A percentile compares a stretch with the other conserved stretches of the same genome.
phyloP scores from a whole-genome alignment of 352 stramenopile species.

The Pythium monospermum region DNA sequence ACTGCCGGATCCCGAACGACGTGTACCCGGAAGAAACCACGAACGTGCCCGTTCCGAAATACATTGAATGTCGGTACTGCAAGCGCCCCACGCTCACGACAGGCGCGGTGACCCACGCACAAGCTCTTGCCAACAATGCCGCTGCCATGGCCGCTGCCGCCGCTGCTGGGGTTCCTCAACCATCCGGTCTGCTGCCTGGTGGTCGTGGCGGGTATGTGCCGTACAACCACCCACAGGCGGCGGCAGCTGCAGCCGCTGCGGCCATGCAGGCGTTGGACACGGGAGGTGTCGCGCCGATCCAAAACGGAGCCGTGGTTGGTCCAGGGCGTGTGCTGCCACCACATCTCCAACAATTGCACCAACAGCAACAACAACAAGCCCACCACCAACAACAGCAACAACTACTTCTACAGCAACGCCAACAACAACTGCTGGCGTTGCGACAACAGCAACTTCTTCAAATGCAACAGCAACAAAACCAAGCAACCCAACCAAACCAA shows the following conservation, averaged over 20 bases:
- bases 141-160: neutral
- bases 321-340: constrained; percentile 17
- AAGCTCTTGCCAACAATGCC: neutral
- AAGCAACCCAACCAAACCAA: neutral
- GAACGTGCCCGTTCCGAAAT: constrained; percentile 46
- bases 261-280: neutral
- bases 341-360: constrained; percentile 20
- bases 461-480: neutral
- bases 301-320: neutral
- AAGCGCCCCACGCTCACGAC: constrained; percentile 35
- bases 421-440: constrained; percentile 12
- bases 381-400: constrained; percentile 8
- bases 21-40: constrained; percentile 58
- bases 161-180: too few relatives aligned
- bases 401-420: constrained; percentile 3
- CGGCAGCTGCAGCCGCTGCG: neutral
- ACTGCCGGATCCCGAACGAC: constrained; percentile 56
- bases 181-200: neutral
- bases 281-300: neutral
- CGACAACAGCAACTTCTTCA: constrained; percentile 6
- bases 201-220: constrained; percentile 11
- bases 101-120: constrained; percentile 25
- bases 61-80: constrained; percentile 70
- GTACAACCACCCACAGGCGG: too few relatives aligned
- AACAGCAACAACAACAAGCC: constrained; percentile 22